Base-by-base conservation (phyloP, 331 rosid species). In the Quercus lobata region DNA sequence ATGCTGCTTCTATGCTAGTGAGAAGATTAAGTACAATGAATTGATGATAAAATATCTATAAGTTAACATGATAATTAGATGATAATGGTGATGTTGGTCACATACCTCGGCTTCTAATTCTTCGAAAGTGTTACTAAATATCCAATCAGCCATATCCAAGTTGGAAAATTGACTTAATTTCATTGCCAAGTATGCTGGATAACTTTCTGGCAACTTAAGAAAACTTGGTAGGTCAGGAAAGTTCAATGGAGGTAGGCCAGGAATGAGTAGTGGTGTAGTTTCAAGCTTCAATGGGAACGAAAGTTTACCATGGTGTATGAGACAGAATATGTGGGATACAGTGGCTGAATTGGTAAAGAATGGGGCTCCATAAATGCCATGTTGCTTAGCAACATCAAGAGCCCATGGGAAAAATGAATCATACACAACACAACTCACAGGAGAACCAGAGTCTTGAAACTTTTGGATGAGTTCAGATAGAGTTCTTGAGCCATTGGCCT, bases 311-410 rank as follows among this genome's bases (percentile, higher is more conserved):
- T 41, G 73, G 57, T 88, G 90, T 14, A 88, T 58, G 16, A 83
- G 87, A 21, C 84, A 83, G 76, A 91, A 86, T 0, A 91, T 85
- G 81, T 77, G 62, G 30, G 87, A 79, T 0, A 91, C 93, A 0
- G 91, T 76, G 18, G 90, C 93, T 0, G 98, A 91, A 9, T 93
- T 92, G 0, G 98, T 93, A 62, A 91, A 93, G 52, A 93, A 93
- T 0, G 87, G 4, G 0, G 98, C 95, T 3, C 91, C 93, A 9
- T 30, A 79, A 1, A 91, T 19, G 55, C 89, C 92, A 24, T 87
- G 87, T 22, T 82, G 53, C 57, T 89, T 87, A 1, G 92, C 89
- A 37, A 91, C 90, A 16, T 87, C 92, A 14, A 93, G 92, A 12
- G 86, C 93, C 95, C 97, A 91, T 0, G 97, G 90, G 0, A 93